These are phyloP conservation scores for Daldinia decipiens DNA, from an alignment of 495 filamentous ascomycete species.

Conservation along the genomic window DNA sequence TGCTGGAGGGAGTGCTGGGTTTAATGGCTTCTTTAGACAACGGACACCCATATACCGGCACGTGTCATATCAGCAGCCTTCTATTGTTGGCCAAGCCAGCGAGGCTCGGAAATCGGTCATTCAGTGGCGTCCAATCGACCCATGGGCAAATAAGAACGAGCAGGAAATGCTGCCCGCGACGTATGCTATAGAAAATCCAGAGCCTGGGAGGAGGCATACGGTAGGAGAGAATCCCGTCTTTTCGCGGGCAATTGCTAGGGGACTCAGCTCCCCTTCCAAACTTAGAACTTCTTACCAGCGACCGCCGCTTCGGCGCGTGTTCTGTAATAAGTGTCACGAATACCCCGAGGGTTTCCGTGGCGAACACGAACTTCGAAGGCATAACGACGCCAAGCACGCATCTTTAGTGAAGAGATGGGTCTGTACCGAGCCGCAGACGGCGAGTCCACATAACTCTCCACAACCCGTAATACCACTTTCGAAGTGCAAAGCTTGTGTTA, in stretches of 20 bases:
- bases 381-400: conserved; percentile 84
- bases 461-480: conserved; percentile 74
- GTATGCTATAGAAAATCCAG: conserved; percentile 50
- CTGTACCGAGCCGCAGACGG: conserved; percentile 62
- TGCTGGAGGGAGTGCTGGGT: conserved; percentile 47
- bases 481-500: conserved; percentile 89
- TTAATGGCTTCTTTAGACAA: conserved; percentile 58
- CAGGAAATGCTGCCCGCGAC: conserved; percentile 45
- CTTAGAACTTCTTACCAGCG: conserved; percentile 77
- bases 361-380: conserved; percentile 90
- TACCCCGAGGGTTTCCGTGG: conserved; percentile 92
- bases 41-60: conserved; percentile 52
- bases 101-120: conserved; percentile 55
- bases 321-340: conserved; percentile 79
- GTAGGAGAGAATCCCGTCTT: conserved; percentile 60
- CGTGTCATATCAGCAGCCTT: conserved; percentile 48
- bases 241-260: conserved; percentile 50
- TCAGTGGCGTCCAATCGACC: conserved; percentile 55
- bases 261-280: conserved; percentile 62
- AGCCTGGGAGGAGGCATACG: conserved; percentile 57
- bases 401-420: conserved; percentile 81
- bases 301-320: conserved; percentile 79
- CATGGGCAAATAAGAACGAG: conserved; percentile 49
- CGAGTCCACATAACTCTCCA: conserved; percentile 52
- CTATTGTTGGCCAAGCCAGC: conserved; percentile 47